These are phyloP conservation scores for Oldenlandia corymbosa DNA, from an alignment of 257 asterid genomes.

Conservation along the genomic window DNA sequence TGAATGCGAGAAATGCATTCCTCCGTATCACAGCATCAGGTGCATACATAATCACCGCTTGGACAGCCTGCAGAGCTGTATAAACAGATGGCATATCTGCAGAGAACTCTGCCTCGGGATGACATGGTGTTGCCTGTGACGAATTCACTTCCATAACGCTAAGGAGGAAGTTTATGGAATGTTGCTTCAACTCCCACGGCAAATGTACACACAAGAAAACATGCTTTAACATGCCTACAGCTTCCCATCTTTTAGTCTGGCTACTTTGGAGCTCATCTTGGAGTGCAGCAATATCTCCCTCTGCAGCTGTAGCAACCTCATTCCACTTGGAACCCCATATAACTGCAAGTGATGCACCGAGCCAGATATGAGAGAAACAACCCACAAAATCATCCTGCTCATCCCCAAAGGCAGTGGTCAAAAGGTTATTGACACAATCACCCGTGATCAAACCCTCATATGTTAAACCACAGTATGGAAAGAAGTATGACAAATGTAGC, in stretches of 20 bases:
- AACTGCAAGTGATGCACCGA: slow-evolving; percentile 81
- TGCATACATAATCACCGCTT: slow-evolving; percentile 69
- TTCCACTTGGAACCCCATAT: slow-evolving; percentile 70
- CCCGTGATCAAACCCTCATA: slow-evolving; percentile 67
- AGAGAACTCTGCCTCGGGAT: slow-evolving; percentile 39
- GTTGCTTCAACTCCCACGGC: slow-evolving; percentile 59
- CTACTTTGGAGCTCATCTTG: slow-evolving; percentile 52
- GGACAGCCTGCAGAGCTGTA: slow-evolving; percentile 69
- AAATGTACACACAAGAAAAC: slow-evolving; percentile 38
- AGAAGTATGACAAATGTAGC: slow-evolving; percentile 51
- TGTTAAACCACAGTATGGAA: slow-evolving; percentile 56
- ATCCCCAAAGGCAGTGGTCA: slow-evolving; percentile 38
- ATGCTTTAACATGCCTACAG: slow-evolving; percentile 63
- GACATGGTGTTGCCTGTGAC: slow-evolving; percentile 23
- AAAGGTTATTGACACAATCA: slow-evolving; percentile 41
- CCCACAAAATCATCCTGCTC: slow-evolving; percentile 42
- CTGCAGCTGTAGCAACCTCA: slow-evolving; percentile 60
- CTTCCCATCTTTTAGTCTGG: slow-evolving; percentile 73
- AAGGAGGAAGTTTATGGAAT: slow-evolving; percentile 55
- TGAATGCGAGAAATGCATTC: slow-evolving; percentile 55
- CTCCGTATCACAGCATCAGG: slow-evolving; percentile 55
- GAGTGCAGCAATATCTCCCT: slow-evolving; percentile 47
- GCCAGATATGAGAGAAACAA: slow-evolving; percentile 74
- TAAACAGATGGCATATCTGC: slow-evolving; percentile 43
- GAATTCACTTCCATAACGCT: slow-evolving; percentile 49